Conservation (phyloP, 139 green algal genomes). For the Coccomyxa sp. region DNA sequence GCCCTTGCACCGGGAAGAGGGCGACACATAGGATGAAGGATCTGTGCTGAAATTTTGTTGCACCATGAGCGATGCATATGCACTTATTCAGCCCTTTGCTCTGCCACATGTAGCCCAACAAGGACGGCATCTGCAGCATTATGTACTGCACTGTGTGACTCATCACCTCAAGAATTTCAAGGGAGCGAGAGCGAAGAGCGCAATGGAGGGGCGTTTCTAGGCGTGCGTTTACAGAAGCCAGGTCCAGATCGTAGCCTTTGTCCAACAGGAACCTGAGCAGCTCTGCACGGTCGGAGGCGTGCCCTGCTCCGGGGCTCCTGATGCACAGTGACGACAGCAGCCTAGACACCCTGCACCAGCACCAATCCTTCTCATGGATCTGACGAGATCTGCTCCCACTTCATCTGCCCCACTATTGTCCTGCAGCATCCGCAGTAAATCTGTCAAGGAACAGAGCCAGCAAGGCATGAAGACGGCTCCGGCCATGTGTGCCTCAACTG, state of each 20-base stretch:
- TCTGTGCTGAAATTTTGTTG: too few species aligned
- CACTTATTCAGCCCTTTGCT: too few species aligned
- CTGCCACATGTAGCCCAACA: too few species aligned
- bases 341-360: background rate
- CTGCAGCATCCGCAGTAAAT: background rate
- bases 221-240: slow-evolving; percentile 2
- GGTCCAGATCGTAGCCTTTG: background rate
- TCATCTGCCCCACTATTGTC: too few species aligned
- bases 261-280: slow-evolving; percentile 4
- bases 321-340: background rate
- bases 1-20: too few species aligned
- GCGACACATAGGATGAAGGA: too few species aligned
- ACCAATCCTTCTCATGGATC: background rate
- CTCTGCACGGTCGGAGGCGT: slow-evolving; percentile 4
- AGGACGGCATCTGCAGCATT: too few species aligned
- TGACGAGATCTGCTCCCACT: background rate
- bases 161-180: background rate
- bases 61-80: too few species aligned
- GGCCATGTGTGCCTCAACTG: background rate
- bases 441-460: background rate
- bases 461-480: background rate
- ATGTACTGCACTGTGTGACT: too few species aligned
- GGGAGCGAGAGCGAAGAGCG: background rate
- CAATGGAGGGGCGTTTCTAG: slow-evolving; percentile 18
- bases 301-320: background rate